Conservation (phyloP, 2,329 filamentous ascomycete species). For the Aspergillus persii region DNA sequence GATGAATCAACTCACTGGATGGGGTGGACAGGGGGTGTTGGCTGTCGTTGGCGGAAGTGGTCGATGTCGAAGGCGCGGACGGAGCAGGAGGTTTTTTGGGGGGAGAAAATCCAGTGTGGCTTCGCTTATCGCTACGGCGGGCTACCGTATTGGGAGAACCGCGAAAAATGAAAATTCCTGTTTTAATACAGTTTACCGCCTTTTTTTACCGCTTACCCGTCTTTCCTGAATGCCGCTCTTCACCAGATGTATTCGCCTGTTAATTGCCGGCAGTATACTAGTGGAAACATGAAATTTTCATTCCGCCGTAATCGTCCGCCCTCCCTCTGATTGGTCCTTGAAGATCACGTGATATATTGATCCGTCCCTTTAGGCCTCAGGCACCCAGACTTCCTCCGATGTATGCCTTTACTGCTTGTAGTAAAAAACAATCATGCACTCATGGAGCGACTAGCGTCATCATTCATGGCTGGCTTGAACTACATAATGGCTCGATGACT, state of each 20-base stretch:
- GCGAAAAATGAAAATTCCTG: too few species aligned
- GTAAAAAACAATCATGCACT: not conserved
- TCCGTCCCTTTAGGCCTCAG: not conserved
- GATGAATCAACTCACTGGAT: constrained; percentile 32
- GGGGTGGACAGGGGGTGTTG: constrained; percentile 30
- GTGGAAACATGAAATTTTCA: too few species aligned
- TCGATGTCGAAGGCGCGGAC: constrained; percentile 27
- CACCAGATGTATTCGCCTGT: too few species aligned
- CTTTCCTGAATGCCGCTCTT: too few species aligned
- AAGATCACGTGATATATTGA: constrained; percentile 1
- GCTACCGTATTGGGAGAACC: too few species aligned
- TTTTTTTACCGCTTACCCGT: too few species aligned
- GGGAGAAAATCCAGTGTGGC: constrained; percentile 34
- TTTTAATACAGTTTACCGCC: too few species aligned
- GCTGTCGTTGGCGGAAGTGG: constrained; percentile 39
- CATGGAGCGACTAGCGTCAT: not conserved
- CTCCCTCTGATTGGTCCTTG: constrained; percentile 25
- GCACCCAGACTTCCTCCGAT: not conserved
- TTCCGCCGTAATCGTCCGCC: not conserved
- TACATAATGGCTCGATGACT: not conserved
- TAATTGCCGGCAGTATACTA: too few species aligned
- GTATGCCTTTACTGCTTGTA: not conserved
- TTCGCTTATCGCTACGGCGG: constrained; percentile 30
- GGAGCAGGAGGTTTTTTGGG: constrained; percentile 20
- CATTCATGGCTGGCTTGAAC: not conserved